Evolutionary conservation across 2,329 filamentous ascomycete genomes (phyloP).

Genomic region (Aspergillus ibericus): DNA sequence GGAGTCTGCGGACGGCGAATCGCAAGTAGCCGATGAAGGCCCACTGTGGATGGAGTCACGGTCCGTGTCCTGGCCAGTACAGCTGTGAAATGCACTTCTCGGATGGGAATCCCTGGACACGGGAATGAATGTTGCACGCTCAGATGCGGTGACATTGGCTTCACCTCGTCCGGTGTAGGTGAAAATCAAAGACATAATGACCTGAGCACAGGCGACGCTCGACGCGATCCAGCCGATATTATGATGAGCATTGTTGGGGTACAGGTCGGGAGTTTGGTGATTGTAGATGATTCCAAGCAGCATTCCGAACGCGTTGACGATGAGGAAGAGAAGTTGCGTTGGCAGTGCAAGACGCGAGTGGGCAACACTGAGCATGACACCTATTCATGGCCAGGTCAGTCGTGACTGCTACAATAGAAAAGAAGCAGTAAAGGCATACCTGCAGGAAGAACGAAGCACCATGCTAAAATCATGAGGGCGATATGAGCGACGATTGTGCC

Average conservation of each 20-base stretch:
- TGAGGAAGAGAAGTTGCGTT: conserved; percentile 38
- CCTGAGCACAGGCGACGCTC: conserved; percentile 68
- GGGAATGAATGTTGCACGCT: conserved; percentile 63
- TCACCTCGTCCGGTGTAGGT: conserved; percentile 55
- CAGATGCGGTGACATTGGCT: conserved; percentile 37
- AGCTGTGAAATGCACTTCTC: conserved; percentile 46
- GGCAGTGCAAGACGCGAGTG: conserved; percentile 72
- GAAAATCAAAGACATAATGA: conserved; percentile 66
- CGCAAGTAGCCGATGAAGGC: conserved; percentile 61
- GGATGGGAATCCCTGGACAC: conserved; percentile 54
- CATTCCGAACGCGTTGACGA: conserved; percentile 19
- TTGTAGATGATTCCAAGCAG: conserved; percentile 23
- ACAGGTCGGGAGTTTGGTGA: conserved; percentile 23
- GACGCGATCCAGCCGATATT: conserved; percentile 67
- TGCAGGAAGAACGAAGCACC: conserved; percentile 71
- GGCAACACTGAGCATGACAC: conserved; percentile 81
- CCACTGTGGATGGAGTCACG: conserved; percentile 64
- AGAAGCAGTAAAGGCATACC: conserved; percentile 57
- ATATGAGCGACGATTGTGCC: conserved; percentile 67
- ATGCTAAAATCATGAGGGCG: conserved; percentile 66
- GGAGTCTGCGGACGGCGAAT: conserved; percentile 49
- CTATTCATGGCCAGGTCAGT: conserved; percentile 44
- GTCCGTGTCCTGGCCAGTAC: conserved; percentile 73
- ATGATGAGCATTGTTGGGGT: conserved; percentile 24
- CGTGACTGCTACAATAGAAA: neutral